Evolutionary conservation across 768 basidiomycete genomes (phyloP).

Genomic region (Suillus placidus): DNA sequence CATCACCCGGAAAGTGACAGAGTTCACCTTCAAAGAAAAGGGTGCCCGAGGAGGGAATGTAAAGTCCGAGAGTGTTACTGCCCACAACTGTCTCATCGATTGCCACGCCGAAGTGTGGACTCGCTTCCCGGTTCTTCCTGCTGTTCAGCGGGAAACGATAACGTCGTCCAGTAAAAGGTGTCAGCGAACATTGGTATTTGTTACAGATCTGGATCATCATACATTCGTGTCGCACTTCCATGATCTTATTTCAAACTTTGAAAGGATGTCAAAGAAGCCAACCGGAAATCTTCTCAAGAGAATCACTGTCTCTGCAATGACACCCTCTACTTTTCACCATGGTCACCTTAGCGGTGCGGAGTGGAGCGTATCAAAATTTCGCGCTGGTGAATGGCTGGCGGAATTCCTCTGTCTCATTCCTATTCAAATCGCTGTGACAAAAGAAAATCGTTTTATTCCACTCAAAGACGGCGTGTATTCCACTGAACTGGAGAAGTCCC

Average conservation of each 20-base stretch:
- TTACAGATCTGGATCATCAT: conserved; percentile 40
- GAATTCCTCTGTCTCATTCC: conserved; percentile 64
- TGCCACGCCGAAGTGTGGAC: conserved; percentile 62
- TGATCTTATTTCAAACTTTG: conserved; percentile 49
- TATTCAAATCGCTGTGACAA: conserved; percentile 61
- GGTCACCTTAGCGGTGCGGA: conserved; percentile 16
- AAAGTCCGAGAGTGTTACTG: conserved; percentile 23
- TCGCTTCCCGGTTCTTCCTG: conserved; percentile 59
- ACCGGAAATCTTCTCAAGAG: conserved; percentile 45
- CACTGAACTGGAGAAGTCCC: conserved; percentile 47
- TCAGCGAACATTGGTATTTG: conserved; percentile 43
- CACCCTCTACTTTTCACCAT: conserved; percentile 30
- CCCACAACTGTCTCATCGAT: conserved; percentile 56
- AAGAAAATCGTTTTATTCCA: conserved; percentile 63
- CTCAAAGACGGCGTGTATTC: conserved; percentile 61
- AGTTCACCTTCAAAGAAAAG: conserved; percentile 57
- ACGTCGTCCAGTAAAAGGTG: conserved; percentile 37
- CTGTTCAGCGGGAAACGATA: conserved; percentile 49
- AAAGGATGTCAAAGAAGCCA: conserved; percentile 54
- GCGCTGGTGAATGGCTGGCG: conserved; percentile 63
- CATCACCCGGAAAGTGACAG: conserved; percentile 58
- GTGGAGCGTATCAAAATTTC: conserved; percentile 42
- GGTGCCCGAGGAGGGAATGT: conserved; percentile 26
- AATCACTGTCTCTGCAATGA: conserved; percentile 36
- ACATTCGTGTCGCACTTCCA: conserved; percentile 46